Conservation (phyloP, 192 early-diverging fungal species). For the Rhizophlyctis rosea region DNA sequence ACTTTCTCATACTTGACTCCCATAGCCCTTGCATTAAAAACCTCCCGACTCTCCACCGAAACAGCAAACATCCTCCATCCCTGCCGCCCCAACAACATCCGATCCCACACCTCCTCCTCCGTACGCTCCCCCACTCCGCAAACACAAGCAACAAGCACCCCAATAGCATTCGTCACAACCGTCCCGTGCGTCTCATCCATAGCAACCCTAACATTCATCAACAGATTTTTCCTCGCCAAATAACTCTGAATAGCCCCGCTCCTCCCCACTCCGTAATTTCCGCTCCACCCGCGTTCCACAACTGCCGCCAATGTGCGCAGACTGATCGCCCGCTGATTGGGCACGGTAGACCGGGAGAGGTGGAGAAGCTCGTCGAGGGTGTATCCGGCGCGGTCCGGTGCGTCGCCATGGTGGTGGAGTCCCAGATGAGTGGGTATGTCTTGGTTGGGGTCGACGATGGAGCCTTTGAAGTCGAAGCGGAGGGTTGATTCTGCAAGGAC, state of each 20-base stretch:
- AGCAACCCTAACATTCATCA: slow-evolving; percentile 58
- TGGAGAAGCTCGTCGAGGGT: slow-evolving; percentile 77
- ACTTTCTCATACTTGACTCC: not conserved
- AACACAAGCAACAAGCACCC: slow-evolving; percentile 36
- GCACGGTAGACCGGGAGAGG: slow-evolving; percentile 75
- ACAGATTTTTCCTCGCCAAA: slow-evolving; percentile 41
- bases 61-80: slow-evolving; percentile 26
- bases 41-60: slow-evolving; percentile 20
- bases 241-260: slow-evolving; percentile 1
- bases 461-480: slow-evolving; percentile 80
- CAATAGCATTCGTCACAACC: slow-evolving; percentile 51
- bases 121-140: slow-evolving; percentile 14
- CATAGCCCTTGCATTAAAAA: slow-evolving; percentile 29
- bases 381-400: slow-evolving; percentile 83
- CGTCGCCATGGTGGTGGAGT: slow-evolving; percentile 87
- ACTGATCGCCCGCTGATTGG: slow-evolving; percentile 71
- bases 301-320: slow-evolving; percentile 55
- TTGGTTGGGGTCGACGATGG: slow-evolving; percentile 53
- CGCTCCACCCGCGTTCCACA: slow-evolving; percentile 28
- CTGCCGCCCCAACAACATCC: slow-evolving; percentile 31
- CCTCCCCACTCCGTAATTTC: slow-evolving; percentile 18
- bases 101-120: slow-evolving; percentile 43
- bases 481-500: slow-evolving; percentile 38
- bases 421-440: slow-evolving; percentile 62
- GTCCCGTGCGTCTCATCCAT: slow-evolving; percentile 65